Base-by-base conservation (phyloP, 495 filamentous ascomycete species). In the Penicillium verhagenii region DNA sequence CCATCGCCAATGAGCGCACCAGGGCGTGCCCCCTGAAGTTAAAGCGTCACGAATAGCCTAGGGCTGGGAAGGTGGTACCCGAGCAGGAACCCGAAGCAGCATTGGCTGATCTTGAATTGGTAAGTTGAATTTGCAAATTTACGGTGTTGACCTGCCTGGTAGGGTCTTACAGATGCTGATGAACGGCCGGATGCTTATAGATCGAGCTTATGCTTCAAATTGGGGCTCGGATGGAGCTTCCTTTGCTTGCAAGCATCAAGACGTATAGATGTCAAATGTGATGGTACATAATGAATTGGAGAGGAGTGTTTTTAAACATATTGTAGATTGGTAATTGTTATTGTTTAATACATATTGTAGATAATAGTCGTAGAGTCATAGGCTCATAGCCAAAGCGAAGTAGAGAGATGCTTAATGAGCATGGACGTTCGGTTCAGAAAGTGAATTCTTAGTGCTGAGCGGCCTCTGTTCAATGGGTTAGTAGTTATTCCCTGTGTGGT, bases 11-110 rank as follows among this genome's bases (percentile, higher is more conserved):
- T 29, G 75, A 79, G 53, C 72, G 67, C 2, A 66, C 56, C n/a
- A n/a, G 37, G 82, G 83, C 11, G 84, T 89, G 3, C 76, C 74
- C 60, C 72, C 80, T 33, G 87, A 89, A 62, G 74, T 89, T 5
- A 63, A 69, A 37, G 82, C 75, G 4, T 89, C 1, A 70, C 83
- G 67, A 71, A 72, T 11, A n/a, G n/a, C 50, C 89, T n/a, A 53
- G 65, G 5, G 66, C 57, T 20, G 82, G 82, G 20, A 72, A 69
- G 48, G 46, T 67, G n/a, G 76, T 87, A 64, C 60, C 70, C 1
- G 66, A 68, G 42, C 84, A 87, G 66, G 66, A 67, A 1, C 84
- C 83, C 0, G 83, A 86, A 59, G 67, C 84, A 57, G 86, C 81
- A 10, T 67, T 87, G 53, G 76, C 65, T n/a, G 86, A 89, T 73